Conservation (phyloP, 2,329 filamentous ascomycete species). For the Beauveria bassiana region DNA sequence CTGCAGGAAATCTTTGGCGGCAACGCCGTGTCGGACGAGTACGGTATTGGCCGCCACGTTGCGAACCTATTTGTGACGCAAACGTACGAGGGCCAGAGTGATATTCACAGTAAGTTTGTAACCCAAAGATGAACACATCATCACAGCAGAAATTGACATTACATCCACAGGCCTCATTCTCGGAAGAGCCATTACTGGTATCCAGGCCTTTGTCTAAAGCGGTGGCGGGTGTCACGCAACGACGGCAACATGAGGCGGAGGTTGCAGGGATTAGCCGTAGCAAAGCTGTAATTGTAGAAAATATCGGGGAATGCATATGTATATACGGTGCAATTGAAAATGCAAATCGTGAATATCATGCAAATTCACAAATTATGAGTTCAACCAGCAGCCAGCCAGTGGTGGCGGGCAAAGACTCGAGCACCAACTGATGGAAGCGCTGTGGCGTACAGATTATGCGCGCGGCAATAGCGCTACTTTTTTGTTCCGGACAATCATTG, state of each 20-base stretch:
- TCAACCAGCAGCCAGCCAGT: background rate
- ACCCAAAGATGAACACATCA: background rate
- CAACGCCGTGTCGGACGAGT: slow-evolving; percentile 97
- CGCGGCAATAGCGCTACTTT: background rate
- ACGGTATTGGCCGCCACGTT: slow-evolving; percentile 88
- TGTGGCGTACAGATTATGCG: slow-evolving; percentile 3
- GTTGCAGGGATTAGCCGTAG: background rate
- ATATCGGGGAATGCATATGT: background rate
- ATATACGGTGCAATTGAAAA: background rate
- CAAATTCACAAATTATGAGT: background rate
- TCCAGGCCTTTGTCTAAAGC: slow-evolving; percentile 68
- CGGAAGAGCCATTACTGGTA: slow-evolving; percentile 61
- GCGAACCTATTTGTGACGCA: slow-evolving; percentile 95
- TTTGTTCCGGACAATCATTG: background rate
- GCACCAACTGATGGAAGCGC: background rate
- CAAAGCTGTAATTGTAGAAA: slow-evolving; percentile 3
- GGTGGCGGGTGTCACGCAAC: background rate
- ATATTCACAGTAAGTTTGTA: slow-evolving; percentile 76
- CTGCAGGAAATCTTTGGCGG: slow-evolving; percentile 96
- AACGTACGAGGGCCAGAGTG: slow-evolving; percentile 96
- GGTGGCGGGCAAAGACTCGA: background rate
- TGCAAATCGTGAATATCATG: background rate
- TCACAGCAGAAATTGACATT: slow-evolving; percentile 10
- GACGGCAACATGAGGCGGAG: background rate
- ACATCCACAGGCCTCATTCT: slow-evolving; percentile 54